Evolutionary conservation across 1,139 yeast genomes (phyloP), one percentile per base, ranked within the genome.

Genomic region (Saccharomyces pastorianus): DNA sequence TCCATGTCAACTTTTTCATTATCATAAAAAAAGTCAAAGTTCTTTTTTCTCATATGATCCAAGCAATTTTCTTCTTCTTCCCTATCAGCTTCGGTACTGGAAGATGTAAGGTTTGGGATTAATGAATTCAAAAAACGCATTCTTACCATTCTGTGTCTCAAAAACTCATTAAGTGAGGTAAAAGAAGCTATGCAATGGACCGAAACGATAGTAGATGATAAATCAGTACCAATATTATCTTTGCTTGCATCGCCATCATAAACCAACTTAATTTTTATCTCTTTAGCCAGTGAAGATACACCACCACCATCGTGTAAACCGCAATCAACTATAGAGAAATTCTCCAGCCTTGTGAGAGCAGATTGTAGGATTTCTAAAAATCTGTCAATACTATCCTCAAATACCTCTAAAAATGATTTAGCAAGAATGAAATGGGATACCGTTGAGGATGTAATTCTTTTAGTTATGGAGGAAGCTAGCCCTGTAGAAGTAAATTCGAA

Each of bases 141-240:
- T 51, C 64, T 66, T 44, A 67, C 67, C 4, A 71, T 58, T 49
- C 80, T 67, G 51, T 71, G 72, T 49, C 71, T 80, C 58, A 85
- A 71, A 63, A 88, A 89, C 1, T 82, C 79, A 52, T 82, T 84
- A 46, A 91, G 76, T 1, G 91, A 81, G 56, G 79, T 80, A 65
- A 89, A 85, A 0, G 96, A 86, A 0, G 96, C 96, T 62, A 90
- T 84, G 0, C 96, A 96, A 67, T 90, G 96, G n/a, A 88, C 87
- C 17, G 91, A 79, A 20, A 90, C 72, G 34, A 82, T 71, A 64
- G 84, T 65, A 41, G 74, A 73, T 42, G 73, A 73, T 60, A 75
- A 63, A 6, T 64, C 66, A 0, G 69, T 63, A 0, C 78, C 74
- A 0, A 71, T 55, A 26, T 64, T 64, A 2, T 66, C 71, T 5